Conservation (phyloP, 2,329 filamentous ascomycete species). For the Xylaria sp. region DNA sequence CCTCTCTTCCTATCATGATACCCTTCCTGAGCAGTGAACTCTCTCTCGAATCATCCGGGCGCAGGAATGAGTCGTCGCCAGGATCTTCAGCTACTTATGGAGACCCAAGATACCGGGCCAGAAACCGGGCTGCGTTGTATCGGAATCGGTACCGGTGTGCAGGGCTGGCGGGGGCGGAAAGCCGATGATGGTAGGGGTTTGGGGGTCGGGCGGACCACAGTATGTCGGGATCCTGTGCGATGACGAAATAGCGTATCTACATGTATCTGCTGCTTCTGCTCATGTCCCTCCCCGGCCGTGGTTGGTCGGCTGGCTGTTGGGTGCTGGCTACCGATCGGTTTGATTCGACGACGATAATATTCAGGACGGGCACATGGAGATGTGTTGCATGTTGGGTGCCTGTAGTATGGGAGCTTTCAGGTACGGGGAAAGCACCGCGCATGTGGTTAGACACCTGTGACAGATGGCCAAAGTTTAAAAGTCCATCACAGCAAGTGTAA, state of each 20-base stretch:
- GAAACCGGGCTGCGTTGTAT: constrained; percentile 1
- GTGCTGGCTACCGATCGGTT: constrained; percentile 1
- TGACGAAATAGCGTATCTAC: constrained; percentile 34
- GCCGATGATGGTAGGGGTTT: constrained; percentile 1
- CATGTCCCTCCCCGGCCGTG: constrained; percentile 9
- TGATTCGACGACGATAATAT: constrained; percentile 15
- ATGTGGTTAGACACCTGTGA: constrained; percentile 4
- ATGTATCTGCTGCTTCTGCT: constrained; percentile 2
- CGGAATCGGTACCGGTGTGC: background rate
- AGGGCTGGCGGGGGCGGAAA: constrained; percentile 25
- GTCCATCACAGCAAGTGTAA: constrained; percentile 11
- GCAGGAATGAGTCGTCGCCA: constrained; percentile 8
- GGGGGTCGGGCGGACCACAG: constrained; percentile 4
- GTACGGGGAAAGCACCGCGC: background rate
- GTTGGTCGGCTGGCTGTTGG: constrained; percentile 23
- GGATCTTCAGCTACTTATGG: constrained; percentile 7
- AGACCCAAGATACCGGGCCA: constrained; percentile 1
- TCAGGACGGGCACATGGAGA: background rate
- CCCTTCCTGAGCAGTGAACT: constrained; percentile 26
- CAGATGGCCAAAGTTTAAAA: constrained; percentile 12
- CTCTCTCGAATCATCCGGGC: constrained; percentile 38
- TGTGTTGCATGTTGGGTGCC: constrained; percentile 7
- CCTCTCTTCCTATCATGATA: constrained; percentile 43
- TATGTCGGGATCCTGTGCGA: constrained; percentile 29
- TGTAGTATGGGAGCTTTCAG: constrained; percentile 19